Conservation (phyloP, 208 protist genomes). For the Leishmania lainsoni region DNA sequence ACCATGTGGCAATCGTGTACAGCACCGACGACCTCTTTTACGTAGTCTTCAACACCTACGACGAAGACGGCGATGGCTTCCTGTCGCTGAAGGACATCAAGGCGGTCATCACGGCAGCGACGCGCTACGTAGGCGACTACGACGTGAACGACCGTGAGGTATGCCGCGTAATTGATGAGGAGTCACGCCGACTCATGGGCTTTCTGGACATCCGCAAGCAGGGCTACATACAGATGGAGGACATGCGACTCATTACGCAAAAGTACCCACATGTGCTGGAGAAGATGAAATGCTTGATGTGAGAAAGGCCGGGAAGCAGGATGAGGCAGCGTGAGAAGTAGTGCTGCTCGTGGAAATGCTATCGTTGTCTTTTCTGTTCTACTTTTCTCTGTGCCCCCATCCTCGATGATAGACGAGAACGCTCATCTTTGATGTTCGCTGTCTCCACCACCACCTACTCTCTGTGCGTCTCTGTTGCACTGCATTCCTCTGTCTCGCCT, state of each 20-base stretch:
- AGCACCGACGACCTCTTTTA: slow-evolving; percentile 89
- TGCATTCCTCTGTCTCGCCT: background rate
- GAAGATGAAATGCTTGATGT: slow-evolving; percentile 91
- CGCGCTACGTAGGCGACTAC: slow-evolving; percentile 88
- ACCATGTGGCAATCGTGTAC: slow-evolving; percentile 88
- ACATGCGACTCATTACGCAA: slow-evolving; percentile 80
- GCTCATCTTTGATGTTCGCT: slow-evolving; percentile 1
- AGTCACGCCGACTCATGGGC: slow-evolving; percentile 78
- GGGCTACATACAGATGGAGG: slow-evolving; percentile 68
- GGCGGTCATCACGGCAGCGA: slow-evolving; percentile 88
- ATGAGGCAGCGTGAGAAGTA: background rate
- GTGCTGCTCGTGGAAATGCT: background rate
- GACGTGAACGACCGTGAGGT: slow-evolving; percentile 81
- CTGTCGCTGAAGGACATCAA: slow-evolving; percentile 86
- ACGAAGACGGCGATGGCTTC: slow-evolving; percentile 91
- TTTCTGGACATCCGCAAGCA: slow-evolving; percentile 86
- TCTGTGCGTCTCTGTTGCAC: background rate
- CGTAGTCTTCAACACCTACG: slow-evolving; percentile 93
- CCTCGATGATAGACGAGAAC: background rate
- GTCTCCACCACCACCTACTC: background rate
- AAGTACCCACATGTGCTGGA: slow-evolving; percentile 88
- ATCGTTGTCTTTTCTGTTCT: background rate
- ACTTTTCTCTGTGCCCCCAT: background rate
- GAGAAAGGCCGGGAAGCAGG: background rate
- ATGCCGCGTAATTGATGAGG: slow-evolving; percentile 73